phyloP scores from a whole-genome alignment of 805 yeast genomes.

The Candida yuanshanica region DNA sequence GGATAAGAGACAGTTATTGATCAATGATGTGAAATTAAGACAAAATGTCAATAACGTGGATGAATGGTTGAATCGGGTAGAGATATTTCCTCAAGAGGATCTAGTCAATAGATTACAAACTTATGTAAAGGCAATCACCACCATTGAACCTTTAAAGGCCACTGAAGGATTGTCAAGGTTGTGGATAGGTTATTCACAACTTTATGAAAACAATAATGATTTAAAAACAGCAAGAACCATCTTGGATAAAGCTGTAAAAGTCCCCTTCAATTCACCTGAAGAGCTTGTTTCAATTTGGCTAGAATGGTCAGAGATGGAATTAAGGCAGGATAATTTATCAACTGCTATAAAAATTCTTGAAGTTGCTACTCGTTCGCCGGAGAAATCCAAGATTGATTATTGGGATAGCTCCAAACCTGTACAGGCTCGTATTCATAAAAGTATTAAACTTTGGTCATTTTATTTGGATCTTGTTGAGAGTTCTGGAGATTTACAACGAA shows the following conservation, averaged over 20 bases:
- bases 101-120: constrained; percentile 43
- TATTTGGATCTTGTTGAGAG: constrained; percentile 69
- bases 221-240: constrained; percentile 55
- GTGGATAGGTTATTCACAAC: constrained; percentile 66
- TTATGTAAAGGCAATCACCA: constrained; percentile 58
- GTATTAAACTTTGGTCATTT: constrained; percentile 63
- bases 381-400: constrained; percentile 28
- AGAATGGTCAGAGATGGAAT: constrained; percentile 69
- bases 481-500: constrained; percentile 34
- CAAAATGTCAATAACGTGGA: constrained; percentile 56
- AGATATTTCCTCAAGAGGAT: constrained; percentile 35
- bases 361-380: constrained; percentile 36
- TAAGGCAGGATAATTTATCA: constrained; percentile 43
- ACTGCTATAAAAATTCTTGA: constrained; percentile 36
- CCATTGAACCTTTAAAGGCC: constrained; percentile 54
- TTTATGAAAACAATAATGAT: constrained; percentile 55
- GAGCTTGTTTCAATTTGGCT: constrained; percentile 68
- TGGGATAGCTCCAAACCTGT: constrained; percentile 42
- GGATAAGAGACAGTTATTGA: constrained; percentile 46
- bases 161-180: constrained; percentile 45
- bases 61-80: constrained; percentile 64
- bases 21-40: constrained; percentile 63
- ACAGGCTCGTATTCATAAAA: constrained; percentile 54
- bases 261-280: constrained; percentile 55
- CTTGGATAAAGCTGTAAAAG: constrained; percentile 58